Base-by-base conservation (phyloP, 768 basidiomycete genomes). In the Lentinula detonsa region DNA sequence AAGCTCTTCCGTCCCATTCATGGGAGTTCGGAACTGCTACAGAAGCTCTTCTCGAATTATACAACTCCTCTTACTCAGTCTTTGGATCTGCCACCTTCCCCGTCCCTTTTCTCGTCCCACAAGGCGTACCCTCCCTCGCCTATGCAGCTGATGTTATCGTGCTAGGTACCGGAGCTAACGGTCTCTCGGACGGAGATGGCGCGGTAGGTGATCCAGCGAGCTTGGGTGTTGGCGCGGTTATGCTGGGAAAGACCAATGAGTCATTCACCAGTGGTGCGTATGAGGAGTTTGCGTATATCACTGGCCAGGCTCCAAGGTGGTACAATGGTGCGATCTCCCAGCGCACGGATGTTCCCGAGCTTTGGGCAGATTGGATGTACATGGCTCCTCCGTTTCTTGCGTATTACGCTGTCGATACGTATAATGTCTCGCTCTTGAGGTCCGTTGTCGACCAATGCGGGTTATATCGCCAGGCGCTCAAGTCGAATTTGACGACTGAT, bases 191-290 rank as follows among this genome's bases (percentile, higher is more conserved):
- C 33, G 77, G 76, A 2, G 74, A 76, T 49, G 79, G 79, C 4
- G 78, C 81, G 1, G 83, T 79, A 0, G 84, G 80, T 0, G 85
- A 87, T 63, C 85, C 85, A 0, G 81, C 85, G 1, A 78, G 78
- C 61, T 64, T 84, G 5, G 82, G 81, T 15, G 73, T 78, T 2
- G 73, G 76, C 2, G 78, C 81, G 2, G 66, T 69, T 9, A 67
- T 81, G 6, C 61, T 83, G 8, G 75, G 77, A 16, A 79, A 81
- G 39, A 56, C 55, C 7, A 40, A 56, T 8, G 3, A 23, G 5
- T 56, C 55, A 8, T 56, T 56, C 23, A 65, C 67, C 7, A 69
- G 76, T 60, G 67, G 68, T 11, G 64, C 70, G 37, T 81, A 69
- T 68, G 70, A 75, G 0, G 59, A 54, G 4, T 80, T 80, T 4